Conservation (phyloP, 306 rosid genomes). For the Ziziphus jujuba region DNA sequence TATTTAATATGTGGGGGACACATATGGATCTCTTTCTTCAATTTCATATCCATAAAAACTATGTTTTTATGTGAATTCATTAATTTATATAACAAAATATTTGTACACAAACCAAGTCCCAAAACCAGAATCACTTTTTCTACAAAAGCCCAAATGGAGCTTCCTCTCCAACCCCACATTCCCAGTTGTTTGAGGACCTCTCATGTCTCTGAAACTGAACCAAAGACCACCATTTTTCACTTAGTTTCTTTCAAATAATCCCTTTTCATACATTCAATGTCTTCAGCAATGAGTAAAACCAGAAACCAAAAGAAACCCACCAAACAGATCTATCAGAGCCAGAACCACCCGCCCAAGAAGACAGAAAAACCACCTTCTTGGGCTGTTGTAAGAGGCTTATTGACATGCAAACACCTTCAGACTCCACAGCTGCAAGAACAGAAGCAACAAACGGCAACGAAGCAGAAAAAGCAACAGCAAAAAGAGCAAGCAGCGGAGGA, state of each 20-base stretch:
- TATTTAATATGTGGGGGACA: too few species aligned
- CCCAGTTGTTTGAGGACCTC: constrained; percentile 1
- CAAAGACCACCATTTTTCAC: constrained; percentile 19
- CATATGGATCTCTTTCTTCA: too few species aligned
- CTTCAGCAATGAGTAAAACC: constrained; percentile 59
- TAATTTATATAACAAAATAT: constrained; percentile 21
- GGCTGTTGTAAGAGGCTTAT: constrained; percentile 71
- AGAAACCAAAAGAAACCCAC: constrained; percentile 48
- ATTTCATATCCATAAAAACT: too few species aligned
- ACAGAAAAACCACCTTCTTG: constrained; percentile 74
- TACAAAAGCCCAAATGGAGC: constrained; percentile 17
- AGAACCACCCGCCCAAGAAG: constrained; percentile 53
- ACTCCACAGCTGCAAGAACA: constrained; percentile 44
- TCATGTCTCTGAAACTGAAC: constrained; percentile 9
- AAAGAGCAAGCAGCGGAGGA: constrained; percentile 62
- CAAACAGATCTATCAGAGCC: constrained; percentile 46
- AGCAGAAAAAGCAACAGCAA: constrained; percentile 40
- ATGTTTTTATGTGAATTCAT: neutral
- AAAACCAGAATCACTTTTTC: constrained; percentile 19
- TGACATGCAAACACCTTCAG: constrained; percentile 65
- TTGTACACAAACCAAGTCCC: constrained; percentile 13
- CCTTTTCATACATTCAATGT: neutral
- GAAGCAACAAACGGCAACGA: constrained; percentile 37
- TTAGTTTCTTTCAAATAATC: neutral
- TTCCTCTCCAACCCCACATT: constrained; percentile 17